phyloP scores from a whole-genome alignment of 1,284 basidiomycete species.

The Rhizopogon parksii region DNA sequence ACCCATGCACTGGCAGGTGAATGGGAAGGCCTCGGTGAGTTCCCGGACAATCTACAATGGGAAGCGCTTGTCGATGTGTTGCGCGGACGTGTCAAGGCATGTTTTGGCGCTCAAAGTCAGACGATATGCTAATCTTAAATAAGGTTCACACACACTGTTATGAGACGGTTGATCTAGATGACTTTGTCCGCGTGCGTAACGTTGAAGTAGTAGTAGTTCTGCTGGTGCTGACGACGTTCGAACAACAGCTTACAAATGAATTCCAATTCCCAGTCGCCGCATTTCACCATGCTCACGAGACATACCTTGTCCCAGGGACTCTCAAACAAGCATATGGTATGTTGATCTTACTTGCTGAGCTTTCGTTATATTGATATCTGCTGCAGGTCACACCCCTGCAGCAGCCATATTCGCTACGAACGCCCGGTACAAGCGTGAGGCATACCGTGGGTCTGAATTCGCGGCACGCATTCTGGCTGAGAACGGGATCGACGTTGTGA shows the following conservation, averaged over 20 bases:
- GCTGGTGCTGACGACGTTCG: constrained; percentile 12
- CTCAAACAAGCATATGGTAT: constrained; percentile 66
- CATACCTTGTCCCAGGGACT: constrained; percentile 70
- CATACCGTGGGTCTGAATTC: constrained; percentile 81
- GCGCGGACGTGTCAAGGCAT: constrained; percentile 67
- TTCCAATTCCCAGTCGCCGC: constrained; percentile 71
- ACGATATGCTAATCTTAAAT: constrained; percentile 5
- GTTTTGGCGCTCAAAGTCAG: background rate
- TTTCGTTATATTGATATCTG: background rate
- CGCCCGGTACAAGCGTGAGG: constrained; percentile 75
- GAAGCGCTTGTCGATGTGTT: constrained; percentile 86
- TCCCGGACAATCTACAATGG: constrained; percentile 77
- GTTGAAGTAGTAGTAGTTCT: background rate
- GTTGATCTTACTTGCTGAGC: constrained; percentile 6
- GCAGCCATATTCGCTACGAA: constrained; percentile 69
- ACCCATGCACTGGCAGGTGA: constrained; percentile 46
- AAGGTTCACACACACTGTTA: constrained; percentile 79
- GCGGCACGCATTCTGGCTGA: constrained; percentile 76
- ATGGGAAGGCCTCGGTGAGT: constrained; percentile 56
- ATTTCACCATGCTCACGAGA: constrained; percentile 79
- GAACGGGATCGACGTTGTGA: constrained; percentile 65
- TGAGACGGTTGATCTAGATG: constrained; percentile 73
- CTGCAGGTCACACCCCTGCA: constrained; percentile 51
- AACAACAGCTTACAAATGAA: constrained; percentile 63
- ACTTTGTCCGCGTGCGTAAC: constrained; percentile 57